phyloP scores from a whole-genome alignment of 192 early-diverging fungal genomes.

The Nowakowskiella sp. region DNA sequence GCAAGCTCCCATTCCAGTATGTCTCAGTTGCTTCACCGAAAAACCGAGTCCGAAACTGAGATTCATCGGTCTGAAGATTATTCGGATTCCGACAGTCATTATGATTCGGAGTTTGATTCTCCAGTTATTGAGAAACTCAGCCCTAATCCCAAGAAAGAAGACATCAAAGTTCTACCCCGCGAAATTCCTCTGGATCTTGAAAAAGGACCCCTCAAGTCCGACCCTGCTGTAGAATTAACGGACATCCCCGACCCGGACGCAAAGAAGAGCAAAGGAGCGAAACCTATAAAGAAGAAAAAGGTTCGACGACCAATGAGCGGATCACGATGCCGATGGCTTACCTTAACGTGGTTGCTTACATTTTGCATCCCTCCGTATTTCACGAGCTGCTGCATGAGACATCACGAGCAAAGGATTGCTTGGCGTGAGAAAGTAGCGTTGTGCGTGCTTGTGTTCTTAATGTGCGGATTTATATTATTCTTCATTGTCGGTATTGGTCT shows the following conservation, averaged over 20 bases:
- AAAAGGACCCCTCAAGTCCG: no score
- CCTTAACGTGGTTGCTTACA: slow-evolving; percentile 69
- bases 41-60: no score
- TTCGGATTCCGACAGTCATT: slow-evolving; percentile 30
- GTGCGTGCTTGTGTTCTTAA: slow-evolving; percentile 76
- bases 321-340: slow-evolving; percentile 72
- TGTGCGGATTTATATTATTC: slow-evolving; percentile 76
- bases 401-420: slow-evolving; percentile 76
- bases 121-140: no score
- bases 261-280: slow-evolving; percentile 5
- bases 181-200: no score
- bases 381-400: slow-evolving; percentile 66
- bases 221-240: not conserved
- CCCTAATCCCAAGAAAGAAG: no score
- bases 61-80: no score
- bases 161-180: no score
- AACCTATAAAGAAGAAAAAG: slow-evolving; percentile 18
- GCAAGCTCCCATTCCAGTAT: not conserved
- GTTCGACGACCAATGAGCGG: slow-evolving; percentile 49
- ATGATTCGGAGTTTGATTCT: slow-evolving; percentile 39
- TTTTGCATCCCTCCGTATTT: slow-evolving; percentile 68
- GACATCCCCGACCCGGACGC: slow-evolving; percentile 3
- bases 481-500: slow-evolving; percentile 58
- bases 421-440: slow-evolving; percentile 98
- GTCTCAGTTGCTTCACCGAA: slow-evolving; percentile 1